Percentiles rank a stretch among this genome's conserved stretches.
Conservation (phyloP, 2,329 filamentous ascomycete species). For the Colletotrichum tamarilloi region DNA sequence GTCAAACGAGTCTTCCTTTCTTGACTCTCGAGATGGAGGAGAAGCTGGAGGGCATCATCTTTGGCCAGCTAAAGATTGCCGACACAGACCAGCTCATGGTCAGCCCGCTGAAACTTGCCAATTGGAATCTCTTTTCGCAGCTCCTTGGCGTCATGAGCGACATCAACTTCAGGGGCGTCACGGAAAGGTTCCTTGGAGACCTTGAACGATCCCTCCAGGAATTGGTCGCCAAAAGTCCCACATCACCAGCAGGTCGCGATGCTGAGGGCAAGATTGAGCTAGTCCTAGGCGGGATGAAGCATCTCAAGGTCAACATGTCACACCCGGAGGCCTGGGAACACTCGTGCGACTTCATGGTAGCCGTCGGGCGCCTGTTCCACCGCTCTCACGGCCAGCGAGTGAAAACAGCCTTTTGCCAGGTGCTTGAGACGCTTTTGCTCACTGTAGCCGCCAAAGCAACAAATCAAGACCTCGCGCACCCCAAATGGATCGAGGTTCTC, state of each 20-base stretch:
- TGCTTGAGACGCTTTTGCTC: constrained; percentile 86
- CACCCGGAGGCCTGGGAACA: constrained; percentile 83
- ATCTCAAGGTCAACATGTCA: constrained; percentile 80
- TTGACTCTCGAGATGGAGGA: constrained; percentile 94
- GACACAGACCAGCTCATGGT: constrained; percentile 83
- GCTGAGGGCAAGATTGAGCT: constrained; percentile 86
- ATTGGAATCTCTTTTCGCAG: constrained; percentile 95
- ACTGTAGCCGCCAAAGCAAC: constrained; percentile 86
- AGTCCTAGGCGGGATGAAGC: constrained; percentile 90
- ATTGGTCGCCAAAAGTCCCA: constrained; percentile 75
- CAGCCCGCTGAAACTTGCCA: constrained; percentile 87
- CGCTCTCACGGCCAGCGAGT: constrained; percentile 88
- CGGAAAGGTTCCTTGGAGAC: constrained; percentile 83
- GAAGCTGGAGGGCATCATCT: constrained; percentile 94
- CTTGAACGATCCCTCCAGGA: constrained; percentile 83
- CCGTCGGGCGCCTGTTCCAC: constrained; percentile 83
- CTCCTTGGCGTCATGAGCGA: constrained; percentile 96
- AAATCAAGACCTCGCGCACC: constrained; percentile 79
- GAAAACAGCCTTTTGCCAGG: constrained; percentile 94
- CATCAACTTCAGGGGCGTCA: constrained; percentile 87
- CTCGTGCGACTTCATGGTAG: constrained; percentile 89
- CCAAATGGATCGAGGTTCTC: constrained; percentile 89
- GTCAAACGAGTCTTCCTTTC: constrained; percentile 83
- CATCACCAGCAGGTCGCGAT: constrained; percentile 67
- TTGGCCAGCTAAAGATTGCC: constrained; percentile 90